Evolutionary conservation across 495 filamentous ascomycete species (phyloP), one percentile per base, ranked within the genome.

Genomic region (Daldinia grandis): DNA sequence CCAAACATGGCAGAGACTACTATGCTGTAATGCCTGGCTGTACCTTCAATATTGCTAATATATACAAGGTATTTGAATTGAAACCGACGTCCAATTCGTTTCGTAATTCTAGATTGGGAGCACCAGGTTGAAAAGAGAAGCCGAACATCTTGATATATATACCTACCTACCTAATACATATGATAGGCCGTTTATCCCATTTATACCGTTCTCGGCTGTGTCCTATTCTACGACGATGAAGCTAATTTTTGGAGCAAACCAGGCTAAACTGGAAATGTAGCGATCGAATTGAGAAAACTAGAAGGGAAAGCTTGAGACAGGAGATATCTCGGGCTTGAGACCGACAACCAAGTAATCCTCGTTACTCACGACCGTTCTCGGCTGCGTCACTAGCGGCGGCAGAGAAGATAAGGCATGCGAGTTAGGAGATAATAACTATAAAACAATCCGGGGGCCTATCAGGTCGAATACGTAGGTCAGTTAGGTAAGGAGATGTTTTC

Each of bases 281-380:
- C 54, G 21, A 35, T 33, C 58, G 50, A 57, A 51, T 62, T 19
- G 44, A 51, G 53, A 58, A 27, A 50, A 71, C 33, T 55, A 33
- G 58, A 31, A 21, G 24, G 15, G 15, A 30, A 28, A 25, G n/a
- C 21, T 49, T 51, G 17, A 61, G 59, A 53, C 42, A 30, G 69
- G 69, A 72, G 69, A 72, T 72, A 68, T 72, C 64, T 72, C 69
- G 69, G 69, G 30, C 21, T 72, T 61, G 59, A 64, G 38, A 5
- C 19, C 37, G 42, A 61, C 27, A 25, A 27, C 17, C 24, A 30
- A 40, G 14, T 44, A 19, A 19, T 35, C 30, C 17, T 47, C 37
- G 8, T 55, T 37, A 37, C 49, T 54, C 30, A 63, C 21, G 25
- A 58, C 64, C 69, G 60, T 72, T 68, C 64, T 72, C 69, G 69